Evolutionary conservation across 2,329 filamentous ascomycete species (phyloP), one percentile per base, ranked within the genome.

Genomic region (Monascus ruber): DNA sequence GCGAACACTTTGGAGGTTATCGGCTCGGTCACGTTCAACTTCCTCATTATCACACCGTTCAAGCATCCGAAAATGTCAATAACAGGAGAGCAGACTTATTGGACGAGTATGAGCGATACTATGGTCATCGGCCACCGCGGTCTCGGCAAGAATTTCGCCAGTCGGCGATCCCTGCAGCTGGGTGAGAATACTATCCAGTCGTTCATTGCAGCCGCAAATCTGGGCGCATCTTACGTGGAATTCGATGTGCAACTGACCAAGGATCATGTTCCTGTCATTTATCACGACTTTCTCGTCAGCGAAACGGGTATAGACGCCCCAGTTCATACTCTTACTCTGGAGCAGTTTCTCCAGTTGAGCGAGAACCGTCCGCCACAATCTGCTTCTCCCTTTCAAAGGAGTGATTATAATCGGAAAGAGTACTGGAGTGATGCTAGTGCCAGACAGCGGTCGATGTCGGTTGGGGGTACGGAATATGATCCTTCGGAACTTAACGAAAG

Each of bases 161-260:
- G 81, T 26, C 85, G 86, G 56, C 85, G 81, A 44, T 95, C 88
- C 2, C 70, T 98, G 28, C 93, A 98, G 58, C 72, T 98, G 1
- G 93, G 91, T 43, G 91, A 98, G 63, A 98, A 98, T 60, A 98
- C 91, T 0, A 73, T 98, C 25, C 83, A 79, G 40, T 96, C 91
- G 0, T 98, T 98, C 64, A 94, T 96, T 54, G 86, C 89, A 2
- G 91, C 91, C 2, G 88, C 89, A 33, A 96, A 95, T 49, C 65
- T 98, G 37, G 91, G 91, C 6, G 91, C 77, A 8, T 75, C 74
- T 6, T 81, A 81, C 50, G 77, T 82, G 29, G 78, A 82, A 51
- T 77, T 77, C 54, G 91, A 98, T 58, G 91, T 98, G 1, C 91
- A 98, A 59, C 70, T 98, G 31, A 98, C 91, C n/a, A 98, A 98